phyloP scores from a whole-genome alignment of 2,329 filamentous ascomycete species.

The Fusarium globosum region DNA sequence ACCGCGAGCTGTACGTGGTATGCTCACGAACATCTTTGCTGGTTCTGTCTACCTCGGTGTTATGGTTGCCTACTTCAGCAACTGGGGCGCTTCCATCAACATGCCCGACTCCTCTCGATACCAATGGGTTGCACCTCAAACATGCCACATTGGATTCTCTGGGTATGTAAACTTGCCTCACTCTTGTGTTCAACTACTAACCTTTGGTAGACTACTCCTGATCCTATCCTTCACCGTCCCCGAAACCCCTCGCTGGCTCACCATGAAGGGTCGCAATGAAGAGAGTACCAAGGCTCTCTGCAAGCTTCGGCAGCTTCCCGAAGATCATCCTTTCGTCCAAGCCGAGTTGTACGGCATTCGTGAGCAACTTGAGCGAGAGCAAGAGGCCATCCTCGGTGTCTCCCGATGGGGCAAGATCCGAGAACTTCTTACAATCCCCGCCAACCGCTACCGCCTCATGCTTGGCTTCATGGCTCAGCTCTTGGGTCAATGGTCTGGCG shows the following conservation, averaged over 20 bases:
- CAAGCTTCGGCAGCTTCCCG: constrained; percentile 16
- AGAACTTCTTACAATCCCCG: constrained; percentile 13
- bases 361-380: constrained; percentile 15
- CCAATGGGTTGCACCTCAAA: constrained; percentile 20
- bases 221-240: constrained; percentile 21
- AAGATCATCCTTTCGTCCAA: constrained; percentile 12
- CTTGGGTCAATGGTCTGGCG: constrained; percentile 17
- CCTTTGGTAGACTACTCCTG: background rate
- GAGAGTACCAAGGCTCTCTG: constrained; percentile 15
- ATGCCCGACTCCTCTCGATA: constrained; percentile 48
- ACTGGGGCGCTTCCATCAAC: constrained; percentile 62
- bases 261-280: constrained; percentile 10
- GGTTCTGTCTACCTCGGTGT: constrained; percentile 41
- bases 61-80: constrained; percentile 70
- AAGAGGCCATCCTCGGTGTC: constrained; percentile 18
- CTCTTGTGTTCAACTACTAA: accelerated
- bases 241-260: constrained; percentile 25
- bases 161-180: background rate
- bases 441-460: constrained; percentile 21
- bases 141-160: constrained; percentile 19
- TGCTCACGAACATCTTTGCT: constrained; percentile 65
- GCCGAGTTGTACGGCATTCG: constrained; percentile 12
- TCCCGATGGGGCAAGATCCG: constrained; percentile 21
- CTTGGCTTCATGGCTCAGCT: constrained; percentile 24
- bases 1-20: constrained; percentile 70